phyloP scores from a whole-genome alignment of 2,329 filamentous ascomycete genomes.

The Botrytis fragariae region DNA sequence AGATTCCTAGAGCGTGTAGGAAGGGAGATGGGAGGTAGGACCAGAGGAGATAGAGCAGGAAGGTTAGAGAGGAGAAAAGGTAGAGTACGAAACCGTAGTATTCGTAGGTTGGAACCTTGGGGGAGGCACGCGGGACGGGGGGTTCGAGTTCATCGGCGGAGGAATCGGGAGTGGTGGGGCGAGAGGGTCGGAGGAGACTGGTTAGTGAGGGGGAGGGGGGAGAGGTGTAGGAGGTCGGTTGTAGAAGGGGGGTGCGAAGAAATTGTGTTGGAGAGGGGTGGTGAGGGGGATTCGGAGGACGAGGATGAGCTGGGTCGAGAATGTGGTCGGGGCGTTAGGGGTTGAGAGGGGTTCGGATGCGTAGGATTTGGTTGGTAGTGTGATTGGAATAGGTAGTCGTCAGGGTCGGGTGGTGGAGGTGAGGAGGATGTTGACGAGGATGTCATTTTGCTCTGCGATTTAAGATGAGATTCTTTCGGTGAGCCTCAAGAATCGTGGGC shows the following conservation, averaged over 20 bases:
- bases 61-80: slow-evolving; percentile 79
- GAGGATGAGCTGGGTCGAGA: not conserved
- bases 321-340: not conserved
- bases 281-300: slow-evolving; percentile 21
- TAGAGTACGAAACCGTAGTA: slow-evolving; percentile 99
- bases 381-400: slow-evolving; percentile 16
- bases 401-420: not conserved
- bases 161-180: slow-evolving; percentile 90
- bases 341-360: not conserved
- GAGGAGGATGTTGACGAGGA: slow-evolving; percentile 17
- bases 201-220: slow-evolving; percentile 91
- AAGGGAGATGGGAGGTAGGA: slow-evolving; percentile 89
- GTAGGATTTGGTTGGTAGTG: not conserved
- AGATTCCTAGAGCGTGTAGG: slow-evolving; percentile 86
- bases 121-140: slow-evolving; percentile 76
- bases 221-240: slow-evolving; percentile 93
- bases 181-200: slow-evolving; percentile 81
- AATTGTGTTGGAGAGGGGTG: slow-evolving; percentile 43
- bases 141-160: slow-evolving; percentile 76
- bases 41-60: slow-evolving; percentile 68
- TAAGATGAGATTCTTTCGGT: not conserved
- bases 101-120: slow-evolving; percentile 97
- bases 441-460: not conserved
- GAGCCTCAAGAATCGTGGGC: too few species aligned
- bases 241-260: slow-evolving; percentile 86